Evolutionary conservation across 768 basidiomycete genomes (phyloP), one percentile per base, ranked within the genome.

Genomic region (Sarcomyxa edulis): DNA sequence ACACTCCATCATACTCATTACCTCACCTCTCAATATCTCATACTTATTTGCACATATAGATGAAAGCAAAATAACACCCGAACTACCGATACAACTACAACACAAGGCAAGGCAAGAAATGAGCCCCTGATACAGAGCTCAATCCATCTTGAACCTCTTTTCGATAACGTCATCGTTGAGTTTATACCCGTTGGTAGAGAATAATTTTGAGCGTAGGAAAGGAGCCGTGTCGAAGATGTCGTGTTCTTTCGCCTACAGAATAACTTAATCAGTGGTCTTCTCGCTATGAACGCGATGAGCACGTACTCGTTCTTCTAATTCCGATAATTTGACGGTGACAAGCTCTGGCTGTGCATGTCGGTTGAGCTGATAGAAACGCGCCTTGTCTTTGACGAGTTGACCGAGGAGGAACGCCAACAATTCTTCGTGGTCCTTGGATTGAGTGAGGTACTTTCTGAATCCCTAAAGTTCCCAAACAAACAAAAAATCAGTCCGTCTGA

Each of bases 381-480:
- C 91, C 55, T 85, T 88, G 51, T 96, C 92, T 61, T 97, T 98
- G 58, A 97, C 71, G 32, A 98, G 66, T 41, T 90, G 83, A 22
- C 96, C 96, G 23, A 99, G 82, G 48, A 98, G 68, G 77, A 96
- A 99, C 1, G 92, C 76, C 24, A 98, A 72, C 42, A 99, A 62
- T 58, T 99, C 96, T 55, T 98, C 96, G 61, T 96, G 88, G 53
- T 99, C 96, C 43, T 84, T 84, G 8, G 92, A 87, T 54, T 94
- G 90, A 16, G 92, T 93, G 32, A 99, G 76, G 62, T 99, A 99
- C 64, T 97, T 98, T 46, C 95, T 78, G 83, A 96, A 97, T 39
- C 91, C 81, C 91, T 96, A 45, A 34, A n/a, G 6, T 14, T 5
- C 22, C 15, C 32, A 32, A 5, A 43, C 5, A 43, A 31, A 35